Base-by-base conservation (phyloP, 352 stramenopile species). In the Pythium coloratum region DNA sequence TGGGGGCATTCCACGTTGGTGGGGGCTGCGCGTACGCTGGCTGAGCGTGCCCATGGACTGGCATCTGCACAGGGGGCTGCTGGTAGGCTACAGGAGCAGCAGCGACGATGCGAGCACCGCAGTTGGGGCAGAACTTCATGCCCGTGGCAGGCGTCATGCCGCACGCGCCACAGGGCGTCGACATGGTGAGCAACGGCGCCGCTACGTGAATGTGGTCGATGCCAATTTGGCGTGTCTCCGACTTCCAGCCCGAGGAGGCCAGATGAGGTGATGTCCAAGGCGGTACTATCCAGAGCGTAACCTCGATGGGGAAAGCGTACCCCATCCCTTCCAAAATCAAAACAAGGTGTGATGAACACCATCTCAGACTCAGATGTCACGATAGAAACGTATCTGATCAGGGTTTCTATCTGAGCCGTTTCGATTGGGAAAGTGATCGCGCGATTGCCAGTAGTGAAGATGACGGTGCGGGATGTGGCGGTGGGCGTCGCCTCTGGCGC, bases 91-190 rank as follows among this genome's bases (percentile, higher is more conserved):
- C 56, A 30, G 44, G 49, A 14, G 47, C 36, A 20, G 40, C 42
- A 24, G 55, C 54, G 18, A 60, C 51, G 34, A 75, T 61, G 62
- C 76, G 74, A 40, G 65, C 68, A 49, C 83, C 76, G 60, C 83
- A 91, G 56, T 86, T 77, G n/a, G 75, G 58, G 59, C 81, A 89
- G 61, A 86, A 80, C 62, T 76, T 77, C 66, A 69, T 76, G 66
- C 64, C 77, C 14, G 55, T 46, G 13, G 65, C 63, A 0, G 67
- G 54, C 14, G 36, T 50, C n/a, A 70, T 63, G 32, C 78, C 72
- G 47, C 83, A 91, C 8, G 78, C 77, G 33, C 70, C 67, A 34
- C 83, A 91, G n/a, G 77, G 28, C 50, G 58, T 59, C 67, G 64
- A 64, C 62, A 70, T 78, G 18, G 16, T 42, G 34, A 38, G 42